Conservation (phyloP, 345 rosid species). For the Corymbia maculata region DNA sequence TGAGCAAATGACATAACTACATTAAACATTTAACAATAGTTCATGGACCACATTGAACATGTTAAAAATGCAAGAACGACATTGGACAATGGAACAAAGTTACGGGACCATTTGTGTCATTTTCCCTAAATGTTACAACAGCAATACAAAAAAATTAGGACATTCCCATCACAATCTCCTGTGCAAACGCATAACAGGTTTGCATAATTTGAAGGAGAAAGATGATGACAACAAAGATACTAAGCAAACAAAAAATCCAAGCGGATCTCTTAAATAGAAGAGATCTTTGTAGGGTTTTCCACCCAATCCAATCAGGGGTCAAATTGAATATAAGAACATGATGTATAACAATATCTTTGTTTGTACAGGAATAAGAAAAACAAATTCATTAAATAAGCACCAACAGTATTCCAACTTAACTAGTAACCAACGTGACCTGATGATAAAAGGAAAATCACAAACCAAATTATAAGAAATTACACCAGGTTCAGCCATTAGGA, state of each 20-base stretch:
- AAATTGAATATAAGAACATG: background rate
- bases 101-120: background rate
- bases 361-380: background rate
- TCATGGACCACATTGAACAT: background rate
- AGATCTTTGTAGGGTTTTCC: background rate
- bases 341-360: background rate
- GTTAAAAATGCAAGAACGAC: background rate
- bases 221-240: background rate
- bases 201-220: background rate
- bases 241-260: background rate
- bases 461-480: background rate
- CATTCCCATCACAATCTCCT: background rate
- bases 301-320: background rate
- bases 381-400: background rate
- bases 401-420: background rate
- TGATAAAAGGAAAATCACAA: background rate
- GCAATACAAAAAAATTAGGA: background rate
- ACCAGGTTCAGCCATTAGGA: background rate
- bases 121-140: background rate
- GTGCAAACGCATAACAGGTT: background rate
- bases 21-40: background rate
- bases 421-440: background rate
- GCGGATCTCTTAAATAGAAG: background rate
- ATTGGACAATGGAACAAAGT: background rate
- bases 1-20: background rate